Evolutionary conservation across 495 filamentous ascomycete species (phyloP), one percentile per base, ranked within the genome.

Genomic region (Xylaria intraflava): DNA sequence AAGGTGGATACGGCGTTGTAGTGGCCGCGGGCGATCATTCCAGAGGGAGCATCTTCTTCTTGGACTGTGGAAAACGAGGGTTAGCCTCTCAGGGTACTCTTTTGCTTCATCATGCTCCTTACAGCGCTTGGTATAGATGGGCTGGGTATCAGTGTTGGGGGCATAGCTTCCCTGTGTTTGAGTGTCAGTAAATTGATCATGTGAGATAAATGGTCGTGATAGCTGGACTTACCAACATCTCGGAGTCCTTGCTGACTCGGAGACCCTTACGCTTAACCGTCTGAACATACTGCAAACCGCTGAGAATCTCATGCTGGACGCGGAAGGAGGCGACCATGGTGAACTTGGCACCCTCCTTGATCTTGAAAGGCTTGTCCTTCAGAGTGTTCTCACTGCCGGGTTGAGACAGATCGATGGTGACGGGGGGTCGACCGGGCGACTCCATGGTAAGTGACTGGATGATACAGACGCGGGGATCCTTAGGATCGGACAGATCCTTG

Each of bases 231-330:
- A 92, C 89, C 74, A 98, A 85, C 93, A 98, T 98, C 78, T 97
- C 90, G 64, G 92, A 80, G 53, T 89, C 83, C 83, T 95, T 97
- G 74, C 84, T 85, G 33, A 93, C 82, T 20, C 79, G 78, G 63
- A 98, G 78, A 53, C 85, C 85, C 77, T 88, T 87, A 58, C 90
- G 79, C 80, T 91, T 95, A 14, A 95, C 86, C 10, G 87, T 79
- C 74, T 98, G 94, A 39, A 98, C 75, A 69, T 96, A 97, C 73
- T 96, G 93, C 60, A 98, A 72, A 24, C 93, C 93, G 61, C 87
- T 90, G 47, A 97, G 79, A 42, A 98, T 89, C 65, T 97, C 88
- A 62, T 95, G 89, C 75, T 97, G 87, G 16, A 98, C 94, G 74
- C 89, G 85, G 79, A 96, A 98, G 48, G 79, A 82, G 33, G 85